Evolutionary conservation across 2,329 filamentous ascomycete genomes (phyloP).

Genomic region (Pseudogymnoascus sp.): DNA sequence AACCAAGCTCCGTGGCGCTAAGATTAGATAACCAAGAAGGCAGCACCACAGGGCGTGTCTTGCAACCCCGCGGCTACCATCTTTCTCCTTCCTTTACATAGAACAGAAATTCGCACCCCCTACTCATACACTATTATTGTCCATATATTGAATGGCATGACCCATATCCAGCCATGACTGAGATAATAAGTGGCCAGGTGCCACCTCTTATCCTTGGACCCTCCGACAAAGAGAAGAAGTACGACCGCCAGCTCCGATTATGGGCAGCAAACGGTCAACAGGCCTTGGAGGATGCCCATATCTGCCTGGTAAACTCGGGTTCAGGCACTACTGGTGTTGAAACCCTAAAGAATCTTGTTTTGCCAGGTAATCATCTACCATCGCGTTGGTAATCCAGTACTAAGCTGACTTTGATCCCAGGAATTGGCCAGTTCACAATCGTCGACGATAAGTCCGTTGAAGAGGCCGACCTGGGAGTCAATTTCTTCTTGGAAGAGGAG

Average conservation of each 20-base stretch:
- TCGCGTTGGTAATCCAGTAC: background rate
- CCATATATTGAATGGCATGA: slow-evolving; percentile 2
- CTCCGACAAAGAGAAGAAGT: slow-evolving; percentile 62
- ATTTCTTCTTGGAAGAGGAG: slow-evolving; percentile 86
- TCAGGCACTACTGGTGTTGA: slow-evolving; percentile 84
- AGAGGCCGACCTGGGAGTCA: slow-evolving; percentile 81
- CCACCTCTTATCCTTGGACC: slow-evolving; percentile 42
- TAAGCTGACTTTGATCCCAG: slow-evolving; percentile 29
- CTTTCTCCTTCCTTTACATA: background rate
- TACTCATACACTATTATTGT: background rate
- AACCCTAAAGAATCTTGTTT: slow-evolving; percentile 90
- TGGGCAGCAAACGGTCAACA: slow-evolving; percentile 92
- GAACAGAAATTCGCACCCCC: background rate
- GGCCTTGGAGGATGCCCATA: slow-evolving; percentile 80
- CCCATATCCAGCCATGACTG: slow-evolving; percentile 25
- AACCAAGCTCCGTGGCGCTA: background rate
- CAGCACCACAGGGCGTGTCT: background rate
- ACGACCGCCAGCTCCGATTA: slow-evolving; percentile 88
- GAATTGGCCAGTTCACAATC: slow-evolving; percentile 86
- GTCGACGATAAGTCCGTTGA: slow-evolving; percentile 70
- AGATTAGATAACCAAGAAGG: slow-evolving; percentile 7
- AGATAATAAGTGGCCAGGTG: slow-evolving; percentile 24
- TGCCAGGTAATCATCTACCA: slow-evolving; percentile 54
- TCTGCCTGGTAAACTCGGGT: slow-evolving; percentile 83
- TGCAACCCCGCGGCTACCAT: background rate